These are phyloP conservation scores for Scutellaria barbata DNA, from an alignment of 257 asterid species.

Conservation along the genomic window DNA sequence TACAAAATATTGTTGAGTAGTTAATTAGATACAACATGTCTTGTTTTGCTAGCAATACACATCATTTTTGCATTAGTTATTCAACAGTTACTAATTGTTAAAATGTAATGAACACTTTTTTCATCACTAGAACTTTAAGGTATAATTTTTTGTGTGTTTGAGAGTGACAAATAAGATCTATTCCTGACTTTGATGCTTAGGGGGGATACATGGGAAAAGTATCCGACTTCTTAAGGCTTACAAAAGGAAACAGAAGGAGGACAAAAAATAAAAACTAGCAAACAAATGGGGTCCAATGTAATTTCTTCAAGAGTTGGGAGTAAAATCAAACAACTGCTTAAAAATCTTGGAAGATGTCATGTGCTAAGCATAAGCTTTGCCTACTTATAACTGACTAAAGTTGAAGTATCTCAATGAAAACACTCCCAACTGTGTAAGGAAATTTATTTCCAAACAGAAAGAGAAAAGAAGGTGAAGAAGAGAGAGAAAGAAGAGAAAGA, in stretches of 20 bases:
- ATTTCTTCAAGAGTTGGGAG: neutral
- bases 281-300: neutral
- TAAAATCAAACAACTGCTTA: constrained; percentile 18
- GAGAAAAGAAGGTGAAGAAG: neutral
- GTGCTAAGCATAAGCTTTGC: neutral
- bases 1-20: neutral
- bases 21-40: neutral
- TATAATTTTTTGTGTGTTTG: constrained; percentile 15
- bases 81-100: constrained; percentile 5
- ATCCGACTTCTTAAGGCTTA: neutral
- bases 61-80: neutral
- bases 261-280: neutral
- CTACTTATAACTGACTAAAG: neutral
- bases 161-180: neutral
- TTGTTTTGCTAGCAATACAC: neutral
- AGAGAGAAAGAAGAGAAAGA: neutral
- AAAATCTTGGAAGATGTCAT: neutral
- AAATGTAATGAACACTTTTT: neutral
- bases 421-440: neutral
- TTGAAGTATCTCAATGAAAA: neutral
- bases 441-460: neutral
- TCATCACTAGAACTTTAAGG: neutral
- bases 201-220: neutral
- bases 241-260: neutral
- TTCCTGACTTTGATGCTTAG: neutral